A percentile compares a stretch with the other conserved stretches of the same genome.
Conservation (phyloP, 1,284 basidiomycete genomes). For the Apiotrichum sp. region DNA sequence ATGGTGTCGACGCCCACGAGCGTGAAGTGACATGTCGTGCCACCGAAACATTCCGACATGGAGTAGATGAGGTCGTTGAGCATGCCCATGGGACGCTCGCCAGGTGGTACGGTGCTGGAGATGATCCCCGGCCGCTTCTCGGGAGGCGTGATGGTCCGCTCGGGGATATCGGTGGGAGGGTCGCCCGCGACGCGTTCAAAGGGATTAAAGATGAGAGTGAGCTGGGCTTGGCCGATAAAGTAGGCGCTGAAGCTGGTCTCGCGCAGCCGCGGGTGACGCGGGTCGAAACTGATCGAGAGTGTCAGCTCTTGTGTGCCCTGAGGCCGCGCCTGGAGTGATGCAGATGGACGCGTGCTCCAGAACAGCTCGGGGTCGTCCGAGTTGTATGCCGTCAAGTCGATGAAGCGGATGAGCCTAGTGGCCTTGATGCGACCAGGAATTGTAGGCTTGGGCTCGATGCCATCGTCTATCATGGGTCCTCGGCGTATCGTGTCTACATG, state of each 20-base stretch:
- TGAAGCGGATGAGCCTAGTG: background rate
- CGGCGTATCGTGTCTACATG: background rate
- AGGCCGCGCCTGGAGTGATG: background rate
- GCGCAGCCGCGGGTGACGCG: constrained; percentile 1
- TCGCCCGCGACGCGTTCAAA: background rate
- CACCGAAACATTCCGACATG: background rate
- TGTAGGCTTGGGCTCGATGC: background rate
- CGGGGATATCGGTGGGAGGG: background rate
- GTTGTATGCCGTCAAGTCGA: constrained; percentile 6
- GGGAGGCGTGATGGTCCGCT: background rate
- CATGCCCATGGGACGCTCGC: background rate
- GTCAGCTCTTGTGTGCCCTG: background rate
- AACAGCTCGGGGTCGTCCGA: constrained; percentile 1
- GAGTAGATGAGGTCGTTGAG: constrained; percentile 4
- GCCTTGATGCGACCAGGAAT: background rate
- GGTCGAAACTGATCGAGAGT: background rate
- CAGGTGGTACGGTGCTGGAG: background rate
- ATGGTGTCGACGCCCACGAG: constrained; percentile 2
- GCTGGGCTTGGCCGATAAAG: background rate
- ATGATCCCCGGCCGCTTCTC: background rate
- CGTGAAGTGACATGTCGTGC: background rate
- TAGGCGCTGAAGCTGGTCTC: constrained; percentile 1
- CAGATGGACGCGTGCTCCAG: constrained; percentile 1
- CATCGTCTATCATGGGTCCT: background rate
- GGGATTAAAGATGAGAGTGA: constrained; percentile 1